These are phyloP conservation scores for Hebeloma cylindrosporum DNA, from an alignment of 768 basidiomycete species.

Conservation along the genomic window DNA sequence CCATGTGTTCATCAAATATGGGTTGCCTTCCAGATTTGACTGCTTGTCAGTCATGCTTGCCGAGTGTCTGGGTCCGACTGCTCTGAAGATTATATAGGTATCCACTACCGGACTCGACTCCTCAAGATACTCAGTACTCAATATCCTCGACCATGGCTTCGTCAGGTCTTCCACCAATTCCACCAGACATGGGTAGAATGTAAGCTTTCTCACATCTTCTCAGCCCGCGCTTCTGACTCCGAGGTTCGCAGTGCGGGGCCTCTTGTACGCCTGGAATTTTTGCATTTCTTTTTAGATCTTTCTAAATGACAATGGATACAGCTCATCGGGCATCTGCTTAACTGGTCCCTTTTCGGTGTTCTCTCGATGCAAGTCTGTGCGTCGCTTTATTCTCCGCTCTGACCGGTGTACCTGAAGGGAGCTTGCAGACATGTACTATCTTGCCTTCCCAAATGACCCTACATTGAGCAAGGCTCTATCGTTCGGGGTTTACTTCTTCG, in stretches of 20 bases:
- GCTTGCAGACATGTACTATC: conserved; percentile 13
- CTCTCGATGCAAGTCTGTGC: conserved; percentile 14
- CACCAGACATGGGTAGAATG: conserved; percentile 13
- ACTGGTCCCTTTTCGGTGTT: conserved; percentile 12
- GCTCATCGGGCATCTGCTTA: conserved; percentile 9
- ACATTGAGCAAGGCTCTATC: conserved; percentile 3
- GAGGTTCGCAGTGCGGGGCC: conserved; percentile 8
- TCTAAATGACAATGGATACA: background rate
- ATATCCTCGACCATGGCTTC: conserved; percentile 7
- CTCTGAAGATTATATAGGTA: conserved; percentile 3
- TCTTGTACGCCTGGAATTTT: conserved; percentile 2
- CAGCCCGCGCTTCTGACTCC: background rate
- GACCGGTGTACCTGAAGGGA: background rate
- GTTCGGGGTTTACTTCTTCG: conserved; percentile 8
- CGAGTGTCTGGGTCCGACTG: background rate
- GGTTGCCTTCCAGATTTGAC: too few relatives aligned
- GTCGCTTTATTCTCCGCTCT: background rate
- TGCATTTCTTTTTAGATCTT: too few relatives aligned
- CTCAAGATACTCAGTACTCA: background rate
- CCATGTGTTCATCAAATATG: too few relatives aligned
- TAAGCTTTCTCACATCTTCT: background rate
- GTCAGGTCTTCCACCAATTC: conserved; percentile 7
- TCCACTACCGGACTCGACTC: background rate
- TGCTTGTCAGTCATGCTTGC: too few relatives aligned
- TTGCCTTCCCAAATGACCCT: conserved; percentile 13